These are phyloP conservation scores for Sporodiniella umbellata DNA, from an alignment of 371 early-diverging fungal genomes.

Conservation along the genomic window DNA sequence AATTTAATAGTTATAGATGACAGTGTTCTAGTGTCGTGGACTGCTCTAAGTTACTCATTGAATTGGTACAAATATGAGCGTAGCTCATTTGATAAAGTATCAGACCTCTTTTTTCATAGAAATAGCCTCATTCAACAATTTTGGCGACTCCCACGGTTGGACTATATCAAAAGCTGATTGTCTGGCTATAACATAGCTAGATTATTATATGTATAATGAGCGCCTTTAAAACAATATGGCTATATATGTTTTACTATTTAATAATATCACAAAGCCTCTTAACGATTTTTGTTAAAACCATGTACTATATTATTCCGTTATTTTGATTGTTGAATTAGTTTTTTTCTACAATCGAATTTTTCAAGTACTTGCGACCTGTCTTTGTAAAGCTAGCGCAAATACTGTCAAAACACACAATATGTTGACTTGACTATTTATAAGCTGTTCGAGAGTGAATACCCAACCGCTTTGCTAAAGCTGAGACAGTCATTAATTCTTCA, in stretches of 20 bases:
- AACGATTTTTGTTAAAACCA: slow-evolving; percentile 6
- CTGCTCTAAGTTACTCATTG: slow-evolving; percentile 3
- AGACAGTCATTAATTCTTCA: too few relatives aligned
- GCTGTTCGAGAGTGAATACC: too few relatives aligned
- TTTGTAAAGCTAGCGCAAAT: too few relatives aligned
- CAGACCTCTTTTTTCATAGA: slow-evolving; percentile 6
- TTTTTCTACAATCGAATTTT: too few relatives aligned
- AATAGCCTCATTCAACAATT: slow-evolving; percentile 6
- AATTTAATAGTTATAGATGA: slow-evolving; percentile 2
- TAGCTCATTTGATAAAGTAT: slow-evolving; percentile 5
- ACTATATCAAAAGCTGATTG: slow-evolving; percentile 5
- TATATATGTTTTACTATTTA: slow-evolving; percentile 3
- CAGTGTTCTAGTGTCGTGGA: slow-evolving; percentile 5
- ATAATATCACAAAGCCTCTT: slow-evolving; percentile 5
- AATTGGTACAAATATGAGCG: slow-evolving; percentile 2
- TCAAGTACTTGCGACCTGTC: too few relatives aligned
- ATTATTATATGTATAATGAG: slow-evolving; percentile 5
- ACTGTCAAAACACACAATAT: too few relatives aligned
- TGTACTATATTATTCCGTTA: slow-evolving; percentile 9
- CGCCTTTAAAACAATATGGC: slow-evolving; percentile 5
- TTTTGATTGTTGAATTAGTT: too few relatives aligned
- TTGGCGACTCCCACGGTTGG: slow-evolving; percentile 5
- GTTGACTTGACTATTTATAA: too few relatives aligned
- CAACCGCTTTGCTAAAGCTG: too few relatives aligned
- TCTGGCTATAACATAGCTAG: slow-evolving; percentile 7